phyloP scores from a whole-genome alignment of 1,139 yeast genomes.

The Blastobotrys persicus region DNA sequence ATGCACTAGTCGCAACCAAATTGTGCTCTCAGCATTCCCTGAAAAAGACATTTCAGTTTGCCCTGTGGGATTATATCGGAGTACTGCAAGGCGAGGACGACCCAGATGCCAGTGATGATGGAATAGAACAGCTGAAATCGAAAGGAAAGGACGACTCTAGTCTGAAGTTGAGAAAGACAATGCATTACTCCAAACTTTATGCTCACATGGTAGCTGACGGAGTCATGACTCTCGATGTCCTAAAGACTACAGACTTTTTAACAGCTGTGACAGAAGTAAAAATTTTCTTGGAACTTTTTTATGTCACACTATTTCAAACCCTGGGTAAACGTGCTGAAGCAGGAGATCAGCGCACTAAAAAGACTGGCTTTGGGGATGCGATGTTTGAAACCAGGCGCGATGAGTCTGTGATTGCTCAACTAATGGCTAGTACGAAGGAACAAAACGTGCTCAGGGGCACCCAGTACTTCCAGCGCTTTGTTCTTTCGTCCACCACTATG shows the following conservation, averaged over 20 bases:
- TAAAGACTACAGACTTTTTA: conserved; percentile 72
- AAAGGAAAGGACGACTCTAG: conserved; percentile 41
- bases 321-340: conserved; percentile 58
- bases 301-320: conserved; percentile 64
- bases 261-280: conserved; percentile 64
- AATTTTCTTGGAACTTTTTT: conserved; percentile 68
- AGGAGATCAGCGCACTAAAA: conserved; percentile 20
- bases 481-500: conserved; percentile 47
- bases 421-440: conserved; percentile 60
- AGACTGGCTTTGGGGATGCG: conserved; percentile 26
- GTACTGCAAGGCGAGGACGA: conserved; percentile 59
- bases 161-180: conserved; percentile 52
- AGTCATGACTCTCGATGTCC: conserved; percentile 64
- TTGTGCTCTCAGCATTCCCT: conserved; percentile 63
- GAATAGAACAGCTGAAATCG: conserved; percentile 20
- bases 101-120: conserved; percentile 36
- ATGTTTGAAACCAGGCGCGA: conserved; percentile 36
- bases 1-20: conserved; percentile 75
- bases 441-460: conserved; percentile 69
- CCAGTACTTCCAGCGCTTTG: conserved; percentile 60
- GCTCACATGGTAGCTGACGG: conserved; percentile 75
- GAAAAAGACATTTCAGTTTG: conserved; percentile 82
- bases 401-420: conserved; percentile 53
- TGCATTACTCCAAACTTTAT: conserved; percentile 76
- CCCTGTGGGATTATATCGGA: conserved; percentile 83